These are phyloP conservation scores for Harringtonia lauricola DNA, from an alignment of 2,329 filamentous ascomycete genomes.

Conservation along the genomic window DNA sequence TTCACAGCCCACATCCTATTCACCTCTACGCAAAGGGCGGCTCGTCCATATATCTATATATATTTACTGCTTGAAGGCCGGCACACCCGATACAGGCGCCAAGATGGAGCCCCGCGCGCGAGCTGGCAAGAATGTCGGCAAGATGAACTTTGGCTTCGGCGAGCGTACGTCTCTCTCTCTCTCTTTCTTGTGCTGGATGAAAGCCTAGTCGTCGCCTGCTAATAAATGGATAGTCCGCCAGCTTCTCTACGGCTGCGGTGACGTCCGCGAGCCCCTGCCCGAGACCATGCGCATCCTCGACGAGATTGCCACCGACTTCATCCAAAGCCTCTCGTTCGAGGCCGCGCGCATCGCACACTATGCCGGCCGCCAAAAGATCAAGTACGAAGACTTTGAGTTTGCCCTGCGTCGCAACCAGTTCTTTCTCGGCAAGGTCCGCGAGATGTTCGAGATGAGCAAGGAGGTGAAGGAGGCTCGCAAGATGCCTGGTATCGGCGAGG, in stretches of 20 bases:
- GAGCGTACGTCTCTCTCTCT: constrained; percentile 41
- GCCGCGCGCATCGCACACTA: constrained; percentile 79
- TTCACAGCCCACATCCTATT: too few relatives aligned
- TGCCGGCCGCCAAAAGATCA: constrained; percentile 87
- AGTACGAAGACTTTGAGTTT: constrained; percentile 96
- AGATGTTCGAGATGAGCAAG: constrained; percentile 79
- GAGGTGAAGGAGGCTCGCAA: constrained; percentile 77
- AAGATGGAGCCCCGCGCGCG: constrained; percentile 68
- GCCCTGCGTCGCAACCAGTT: constrained; percentile 74
- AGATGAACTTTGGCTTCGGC: constrained; percentile 66
- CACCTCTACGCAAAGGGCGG: too few relatives aligned
- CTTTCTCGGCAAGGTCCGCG: constrained; percentile 81
- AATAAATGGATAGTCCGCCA: constrained; percentile 64
- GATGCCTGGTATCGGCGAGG: constrained; percentile 59
- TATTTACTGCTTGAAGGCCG: background rate
- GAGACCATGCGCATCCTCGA: constrained; percentile 81
- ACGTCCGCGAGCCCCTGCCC: constrained; percentile 65
- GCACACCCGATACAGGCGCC: background rate
- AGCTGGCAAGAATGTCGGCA: constrained; percentile 68
- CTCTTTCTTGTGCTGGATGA: background rate
- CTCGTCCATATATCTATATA: too few relatives aligned
- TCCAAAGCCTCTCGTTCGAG: constrained; percentile 85
- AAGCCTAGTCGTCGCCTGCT: background rate
- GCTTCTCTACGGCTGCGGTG: constrained; percentile 72
- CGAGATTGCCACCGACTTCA: constrained; percentile 93